These are phyloP conservation scores for Termitomyces sp. DNA, from an alignment of 768 basidiomycete genomes.

Conservation along the genomic window DNA sequence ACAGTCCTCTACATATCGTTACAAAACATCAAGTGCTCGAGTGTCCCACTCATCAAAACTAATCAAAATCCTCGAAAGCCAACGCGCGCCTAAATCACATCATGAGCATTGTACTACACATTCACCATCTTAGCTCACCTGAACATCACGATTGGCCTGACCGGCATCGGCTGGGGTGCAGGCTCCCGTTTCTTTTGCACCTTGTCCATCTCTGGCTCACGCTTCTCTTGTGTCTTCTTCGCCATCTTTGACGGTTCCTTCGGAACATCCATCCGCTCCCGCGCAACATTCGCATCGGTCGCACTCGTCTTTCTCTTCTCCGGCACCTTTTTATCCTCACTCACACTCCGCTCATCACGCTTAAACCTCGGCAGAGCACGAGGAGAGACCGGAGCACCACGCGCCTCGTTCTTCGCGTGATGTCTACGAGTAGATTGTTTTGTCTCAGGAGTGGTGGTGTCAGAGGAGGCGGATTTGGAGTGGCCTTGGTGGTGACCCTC, in stretches of 20 bases:
- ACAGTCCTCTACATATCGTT: neutral
- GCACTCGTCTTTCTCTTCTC: neutral
- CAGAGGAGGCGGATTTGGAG: neutral
- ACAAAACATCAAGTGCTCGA: neutral
- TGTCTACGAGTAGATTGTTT: constrained; percentile 2
- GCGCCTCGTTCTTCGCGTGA: constrained; percentile 9
- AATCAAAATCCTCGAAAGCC: neutral
- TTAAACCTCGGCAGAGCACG: constrained; percentile 10
- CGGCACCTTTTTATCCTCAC: neutral
- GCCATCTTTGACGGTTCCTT: neutral
- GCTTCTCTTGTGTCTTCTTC: neutral
- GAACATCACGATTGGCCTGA: neutral
- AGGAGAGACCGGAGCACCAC: neutral
- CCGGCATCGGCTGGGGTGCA: neutral
- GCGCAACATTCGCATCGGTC: neutral
- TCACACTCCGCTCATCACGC: constrained; percentile 3
- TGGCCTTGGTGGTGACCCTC: neutral
- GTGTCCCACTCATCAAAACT: neutral
- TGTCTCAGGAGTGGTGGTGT: neutral
- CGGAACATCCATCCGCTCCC: neutral
- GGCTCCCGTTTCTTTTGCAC: neutral
- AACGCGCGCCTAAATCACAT: neutral
- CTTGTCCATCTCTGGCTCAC: neutral
- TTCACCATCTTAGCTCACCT: neutral
- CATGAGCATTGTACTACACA: neutral